Conservation (phyloP, 1,284 basidiomycete species). For the Cystobasidiaceae sp. region DNA sequence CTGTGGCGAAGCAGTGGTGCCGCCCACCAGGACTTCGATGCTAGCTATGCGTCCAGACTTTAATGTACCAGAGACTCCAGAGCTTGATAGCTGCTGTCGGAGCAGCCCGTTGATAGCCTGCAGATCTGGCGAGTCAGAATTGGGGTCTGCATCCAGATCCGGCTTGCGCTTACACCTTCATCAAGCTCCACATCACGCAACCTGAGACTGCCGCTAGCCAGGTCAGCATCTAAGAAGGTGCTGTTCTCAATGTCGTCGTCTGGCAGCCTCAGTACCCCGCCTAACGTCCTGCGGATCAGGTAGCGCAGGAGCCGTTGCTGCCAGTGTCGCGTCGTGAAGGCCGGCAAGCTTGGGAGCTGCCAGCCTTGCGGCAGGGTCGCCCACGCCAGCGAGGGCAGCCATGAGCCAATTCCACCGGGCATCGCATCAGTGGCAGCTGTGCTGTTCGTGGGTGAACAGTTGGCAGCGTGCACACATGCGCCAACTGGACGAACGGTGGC, state of each 20-base stretch:
- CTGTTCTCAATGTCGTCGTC: constrained; percentile 22
- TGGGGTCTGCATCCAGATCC: background rate
- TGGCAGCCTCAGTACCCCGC: constrained; percentile 9
- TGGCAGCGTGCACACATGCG: background rate
- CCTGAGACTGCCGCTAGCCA: constrained; percentile 7
- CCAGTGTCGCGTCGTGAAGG: constrained; percentile 25
- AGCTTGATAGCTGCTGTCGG: background rate
- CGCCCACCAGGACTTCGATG: constrained; percentile 17
- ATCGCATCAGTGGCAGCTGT: constrained; percentile 16
- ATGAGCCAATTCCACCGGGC: constrained; percentile 15
- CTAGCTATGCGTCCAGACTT: background rate
- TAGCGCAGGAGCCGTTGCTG: constrained; percentile 24
- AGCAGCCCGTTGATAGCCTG: constrained; percentile 18
- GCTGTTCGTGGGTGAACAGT: background rate
- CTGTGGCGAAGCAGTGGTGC: background rate
- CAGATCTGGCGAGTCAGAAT: background rate
- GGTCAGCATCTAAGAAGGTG: constrained; percentile 23
- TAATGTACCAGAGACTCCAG: background rate
- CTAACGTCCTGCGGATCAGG: constrained; percentile 15
- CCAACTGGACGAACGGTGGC: too few species aligned
- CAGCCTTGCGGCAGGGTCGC: background rate
- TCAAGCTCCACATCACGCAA: constrained; percentile 24
- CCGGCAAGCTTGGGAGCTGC: background rate
- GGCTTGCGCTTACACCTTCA: background rate
- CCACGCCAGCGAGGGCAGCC: constrained; percentile 18